These are phyloP conservation scores for Diaporthe amygdali DNA, from an alignment of 2,329 filamentous ascomycete genomes.

Conservation along the genomic window DNA sequence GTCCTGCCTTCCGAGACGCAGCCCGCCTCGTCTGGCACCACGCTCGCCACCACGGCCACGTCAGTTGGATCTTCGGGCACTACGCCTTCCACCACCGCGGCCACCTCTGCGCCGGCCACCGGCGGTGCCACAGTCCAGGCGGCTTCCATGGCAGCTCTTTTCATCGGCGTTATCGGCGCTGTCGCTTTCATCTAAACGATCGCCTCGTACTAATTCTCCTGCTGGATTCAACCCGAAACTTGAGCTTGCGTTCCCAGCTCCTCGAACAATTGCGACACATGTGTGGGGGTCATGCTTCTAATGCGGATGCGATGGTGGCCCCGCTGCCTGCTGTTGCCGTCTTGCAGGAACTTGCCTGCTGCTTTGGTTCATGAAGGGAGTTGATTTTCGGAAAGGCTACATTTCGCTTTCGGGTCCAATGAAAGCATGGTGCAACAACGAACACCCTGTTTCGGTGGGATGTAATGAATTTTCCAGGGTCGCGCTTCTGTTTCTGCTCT, in stretches of 20 bases:
- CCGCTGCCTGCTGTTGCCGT: not conserved
- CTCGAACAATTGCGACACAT: not conserved
- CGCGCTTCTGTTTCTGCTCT: constrained; percentile 10
- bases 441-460: not conserved
- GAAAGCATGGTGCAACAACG: not conserved
- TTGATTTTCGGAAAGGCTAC: not conserved
- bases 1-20: constrained; percentile 28
- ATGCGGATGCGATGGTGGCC: constrained; percentile 7
- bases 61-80: constrained; percentile 26
- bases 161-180: constrained; percentile 39
- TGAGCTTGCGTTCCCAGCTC: not conserved
- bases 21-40: constrained; percentile 25
- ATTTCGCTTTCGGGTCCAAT: not conserved
- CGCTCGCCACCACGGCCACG: constrained; percentile 28
- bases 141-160: constrained; percentile 40
- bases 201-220: too few relatives aligned
- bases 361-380: not conserved
- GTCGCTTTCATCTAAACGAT: constrained; percentile 40
- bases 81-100: constrained; percentile 28
- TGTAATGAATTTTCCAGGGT: not conserved
- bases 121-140: constrained; percentile 36
- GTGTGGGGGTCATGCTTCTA: constrained; percentile 1
- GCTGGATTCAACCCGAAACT: not conserved
- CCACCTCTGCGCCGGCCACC: constrained; percentile 31
- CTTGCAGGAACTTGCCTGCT: constrained; percentile 2